phyloP scores from a whole-genome alignment of 176 grass and related monocot species.

The Triticum urartu region DNA sequence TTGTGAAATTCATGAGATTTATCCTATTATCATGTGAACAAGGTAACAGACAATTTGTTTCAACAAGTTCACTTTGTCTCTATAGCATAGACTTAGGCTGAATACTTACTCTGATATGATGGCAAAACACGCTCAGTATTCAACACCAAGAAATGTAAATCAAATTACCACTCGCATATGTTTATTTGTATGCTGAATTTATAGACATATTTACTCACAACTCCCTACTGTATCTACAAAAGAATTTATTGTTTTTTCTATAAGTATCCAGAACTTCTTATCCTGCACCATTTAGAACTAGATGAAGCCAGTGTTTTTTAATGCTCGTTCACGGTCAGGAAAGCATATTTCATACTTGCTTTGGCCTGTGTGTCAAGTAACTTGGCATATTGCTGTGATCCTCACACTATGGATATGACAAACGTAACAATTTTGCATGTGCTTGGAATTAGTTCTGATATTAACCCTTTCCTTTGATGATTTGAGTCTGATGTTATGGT shows the following conservation, averaged over 20 bases:
- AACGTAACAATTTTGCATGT: neutral
- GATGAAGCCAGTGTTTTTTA: neutral
- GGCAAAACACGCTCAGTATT: neutral
- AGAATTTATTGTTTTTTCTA: neutral
- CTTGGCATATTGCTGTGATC: conserved; percentile 14
- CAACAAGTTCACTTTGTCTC: conserved; percentile 4
- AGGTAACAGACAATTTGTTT: neutral
- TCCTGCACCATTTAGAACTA: neutral
- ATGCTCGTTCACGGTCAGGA: conserved; percentile 1
- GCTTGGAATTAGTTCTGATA: conserved; percentile 21
- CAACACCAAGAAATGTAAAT: conserved; percentile 20
- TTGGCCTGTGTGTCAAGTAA: conserved; percentile 13
- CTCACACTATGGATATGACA: conserved; percentile 24
- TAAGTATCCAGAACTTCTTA: neutral
- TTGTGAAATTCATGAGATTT: conserved; percentile 23
- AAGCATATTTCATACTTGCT: conserved; percentile 2
- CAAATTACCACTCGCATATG: neutral
- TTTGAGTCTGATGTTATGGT: conserved; percentile 18
- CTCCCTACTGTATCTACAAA: neutral
- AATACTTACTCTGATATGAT: conserved; percentile 15
- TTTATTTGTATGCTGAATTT: neutral
- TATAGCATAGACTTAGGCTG: neutral
- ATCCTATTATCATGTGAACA: conserved; percentile 10
- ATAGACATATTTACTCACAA: neutral
- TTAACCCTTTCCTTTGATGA: conserved; percentile 9